Evolutionary conservation across 2,329 filamentous ascomycete species (phyloP).

Genomic region (Juglanconis sp.): DNA sequence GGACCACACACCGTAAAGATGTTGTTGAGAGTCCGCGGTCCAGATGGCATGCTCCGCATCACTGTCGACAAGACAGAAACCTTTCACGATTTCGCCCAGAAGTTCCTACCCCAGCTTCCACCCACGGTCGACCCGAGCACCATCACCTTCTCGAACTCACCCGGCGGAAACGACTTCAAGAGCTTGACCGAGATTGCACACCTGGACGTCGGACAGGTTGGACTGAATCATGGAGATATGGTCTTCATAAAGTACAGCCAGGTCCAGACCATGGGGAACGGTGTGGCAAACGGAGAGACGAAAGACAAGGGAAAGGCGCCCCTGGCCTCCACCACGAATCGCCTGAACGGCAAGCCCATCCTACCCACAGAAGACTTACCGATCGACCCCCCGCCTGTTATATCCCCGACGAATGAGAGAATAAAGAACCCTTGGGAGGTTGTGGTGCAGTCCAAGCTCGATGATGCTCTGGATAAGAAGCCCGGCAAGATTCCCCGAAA

Average conservation of each 20-base stretch:
- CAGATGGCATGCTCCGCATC: constrained; percentile 88
- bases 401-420: constrained; percentile 53
- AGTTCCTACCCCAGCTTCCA: constrained; percentile 60
- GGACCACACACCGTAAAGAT: constrained; percentile 46
- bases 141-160: constrained; percentile 60
- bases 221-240: constrained; percentile 81
- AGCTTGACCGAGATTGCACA: constrained; percentile 54
- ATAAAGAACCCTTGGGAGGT: constrained; percentile 93
- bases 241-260: constrained; percentile 82
- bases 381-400: constrained; percentile 56
- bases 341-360: constrained; percentile 76
- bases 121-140: constrained; percentile 58
- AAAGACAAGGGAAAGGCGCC: constrained; percentile 21
- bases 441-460: constrained; percentile 81
- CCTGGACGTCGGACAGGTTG: constrained; percentile 56
- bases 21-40: constrained; percentile 83
- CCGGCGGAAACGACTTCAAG: constrained; percentile 56
- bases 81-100: constrained; percentile 60
- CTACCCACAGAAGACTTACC: constrained; percentile 65
- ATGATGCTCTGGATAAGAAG: constrained; percentile 79
- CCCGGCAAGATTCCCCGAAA: constrained; percentile 84
- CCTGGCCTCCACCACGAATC: constrained; percentile 50
- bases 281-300: constrained; percentile 36
- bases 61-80: constrained; percentile 70
- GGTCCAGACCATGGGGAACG: constrained; percentile 38